A percentile compares a stretch with the other conserved stretches of the same genome.
These are phyloP conservation scores for Asclepias syriaca DNA, from an alignment of 257 asterid genomes.

Conservation along the genomic window DNA sequence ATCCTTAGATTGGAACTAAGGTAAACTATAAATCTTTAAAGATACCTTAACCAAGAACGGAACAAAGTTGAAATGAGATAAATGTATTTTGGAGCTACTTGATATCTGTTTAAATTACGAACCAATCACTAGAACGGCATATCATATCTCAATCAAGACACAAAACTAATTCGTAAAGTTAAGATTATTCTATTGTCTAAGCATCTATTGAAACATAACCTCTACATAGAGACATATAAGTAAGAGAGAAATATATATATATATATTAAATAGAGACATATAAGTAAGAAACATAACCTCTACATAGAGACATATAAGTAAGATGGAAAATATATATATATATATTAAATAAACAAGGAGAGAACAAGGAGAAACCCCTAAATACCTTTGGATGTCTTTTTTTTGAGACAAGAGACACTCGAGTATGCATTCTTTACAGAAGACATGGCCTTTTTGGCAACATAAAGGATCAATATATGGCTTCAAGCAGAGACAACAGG, in stretches of 20 bases:
- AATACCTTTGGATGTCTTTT: slow-evolving; percentile 78
- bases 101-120: neutral
- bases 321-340: neutral
- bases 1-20: neutral
- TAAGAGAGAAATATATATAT: neutral
- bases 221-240: neutral
- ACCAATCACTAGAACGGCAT: neutral
- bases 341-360: neutral
- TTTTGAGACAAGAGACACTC: slow-evolving; percentile 88
- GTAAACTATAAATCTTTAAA: neutral
- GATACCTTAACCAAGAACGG: neutral
- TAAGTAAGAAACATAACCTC: neutral
- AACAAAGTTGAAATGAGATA: neutral
- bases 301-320: neutral
- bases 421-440: slow-evolving; percentile 87
- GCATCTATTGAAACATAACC: neutral
- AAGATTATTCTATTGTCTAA: neutral
- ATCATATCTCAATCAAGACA: neutral
- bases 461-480: slow-evolving; percentile 78
- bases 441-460: slow-evolving; percentile 83
- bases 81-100: neutral
- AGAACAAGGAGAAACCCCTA: neutral
- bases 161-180: neutral
- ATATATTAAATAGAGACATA: neutral
- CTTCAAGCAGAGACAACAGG: slow-evolving; percentile 92